Evolutionary conservation across 169 alveolate genomes (phyloP), one percentile per base, ranked within the genome.

Genomic region (Eimeria sp.): DNA sequence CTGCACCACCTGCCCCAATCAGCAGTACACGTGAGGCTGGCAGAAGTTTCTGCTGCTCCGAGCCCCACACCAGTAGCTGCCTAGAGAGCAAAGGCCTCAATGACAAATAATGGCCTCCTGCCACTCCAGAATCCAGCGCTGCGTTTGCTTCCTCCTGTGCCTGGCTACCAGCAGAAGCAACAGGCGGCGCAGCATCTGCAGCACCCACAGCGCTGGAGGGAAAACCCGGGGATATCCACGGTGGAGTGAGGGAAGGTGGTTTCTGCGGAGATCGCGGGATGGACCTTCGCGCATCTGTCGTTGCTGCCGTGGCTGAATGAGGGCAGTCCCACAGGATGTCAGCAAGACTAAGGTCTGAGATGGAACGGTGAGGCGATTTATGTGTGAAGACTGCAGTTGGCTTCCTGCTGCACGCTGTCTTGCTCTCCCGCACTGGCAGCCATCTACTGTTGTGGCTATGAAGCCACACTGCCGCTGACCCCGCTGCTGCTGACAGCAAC

Each of bases 1-100:
- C 97, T 9, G 58, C 92, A n/a, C 89, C 97, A n/a, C 75, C 58
- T 18, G 93, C 91, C 22, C 97, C 97, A 63, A 90, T 58, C 9
- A 95, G 73, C 63, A 95, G 75, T 43, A 88, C 94, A 40, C 96
- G 76, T 47, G 96, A 57, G 20, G 27, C 58, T 30, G 96, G 93
- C 25, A 93, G 94, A 20, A 80, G 47, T 54, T 83, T 57, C 93
- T 51, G 87, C 63, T 93, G 96, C 75, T 80, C 93, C 20, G 93
- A 73, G 30, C 96, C 92, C 76, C 80, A 93, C 51, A 93, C 67
- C 88, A 88, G 86, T 82, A 87, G 65, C 93, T 88, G 86, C 30
- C 95, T 40, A 5, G 95, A 88, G 6, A 88, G 70, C 49, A 88
- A 47, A 22, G 87, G 40, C 16, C 95, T 86, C 83, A 67, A 9